Evolutionary conservation across 2,329 filamentous ascomycete species (phyloP), one percentile per base, ranked within the genome.

Genomic region (Daldinia sp.): DNA sequence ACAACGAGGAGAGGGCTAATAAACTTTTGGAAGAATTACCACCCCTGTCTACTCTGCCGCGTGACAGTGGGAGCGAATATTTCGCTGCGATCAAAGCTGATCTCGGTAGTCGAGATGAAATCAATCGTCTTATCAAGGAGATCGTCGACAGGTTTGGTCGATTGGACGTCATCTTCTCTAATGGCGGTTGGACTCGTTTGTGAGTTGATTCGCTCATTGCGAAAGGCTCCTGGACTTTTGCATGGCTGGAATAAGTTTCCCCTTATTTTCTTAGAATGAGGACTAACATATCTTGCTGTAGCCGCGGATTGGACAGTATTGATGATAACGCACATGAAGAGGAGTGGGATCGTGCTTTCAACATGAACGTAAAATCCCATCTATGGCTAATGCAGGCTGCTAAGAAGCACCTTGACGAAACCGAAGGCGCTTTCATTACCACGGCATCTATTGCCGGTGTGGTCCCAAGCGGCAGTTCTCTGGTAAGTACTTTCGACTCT

Each of bases 81-180:
- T 83, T 87, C 54, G 74, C 85, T 20, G 80, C 86, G 6, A 79
- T 94, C 70, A 85, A 89, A 76, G 92, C 89, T 74, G 92, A 95
- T 78, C 84, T 92, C 50, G 88, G 87, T 15, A 81, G 83, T 5
- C 84, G 87, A 37, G 78, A 81, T 1, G 90, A 92, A 28, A 88
- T 92, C 69, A 78, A 82, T 55, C 81, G 82, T 0, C 83, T 90
- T 0, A 87, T 94, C 0, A 79, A 85, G 18, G 84, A 90, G 50
- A 86, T 88, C 1, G 83, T 90, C 54, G 80, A 84, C 28, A 79
- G 79, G n/a, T 83, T 93, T 70, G 91, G 90, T 4, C 88, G 90
- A 1, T 78, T 96, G n/a, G 92, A 96, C 79, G 85, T 93, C 44
- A 83, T 96, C 51, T 88, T 95, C 74, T 92, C 90, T 2, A 96